Evolutionary conservation across 176 grass and related monocot genomes (phyloP).

Genomic region (Tillandsia leiboldiana): DNA sequence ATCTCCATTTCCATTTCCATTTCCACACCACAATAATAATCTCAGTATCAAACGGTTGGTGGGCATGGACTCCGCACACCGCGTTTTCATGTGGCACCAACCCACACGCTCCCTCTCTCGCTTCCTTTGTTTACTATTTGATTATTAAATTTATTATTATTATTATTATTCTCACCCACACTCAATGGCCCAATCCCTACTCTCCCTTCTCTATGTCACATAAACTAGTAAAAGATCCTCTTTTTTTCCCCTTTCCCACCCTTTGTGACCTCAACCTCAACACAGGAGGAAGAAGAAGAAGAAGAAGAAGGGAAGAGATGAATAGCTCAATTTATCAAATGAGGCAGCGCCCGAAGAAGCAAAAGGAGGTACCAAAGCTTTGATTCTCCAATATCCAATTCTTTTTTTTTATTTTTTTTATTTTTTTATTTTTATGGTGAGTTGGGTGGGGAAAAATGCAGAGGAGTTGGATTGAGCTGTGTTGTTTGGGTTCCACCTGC

Average conservation of each 20-base stretch:
- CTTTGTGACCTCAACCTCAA: no score
- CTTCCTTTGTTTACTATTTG: no score
- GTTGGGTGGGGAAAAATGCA: not conserved
- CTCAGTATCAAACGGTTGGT: not conserved
- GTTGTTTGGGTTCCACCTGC: conserved; percentile 35
- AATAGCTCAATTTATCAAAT: not conserved
- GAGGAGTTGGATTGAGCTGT: conserved; percentile 34
- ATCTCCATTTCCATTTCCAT: not conserved
- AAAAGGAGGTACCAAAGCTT: conserved; percentile 40
- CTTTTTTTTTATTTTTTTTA: not conserved
- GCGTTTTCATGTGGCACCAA: not conserved
- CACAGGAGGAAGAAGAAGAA: not conserved
- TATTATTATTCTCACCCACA: not conserved
- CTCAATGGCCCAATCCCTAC: not conserved
- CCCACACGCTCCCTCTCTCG: not conserved
- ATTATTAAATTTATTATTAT: not conserved
- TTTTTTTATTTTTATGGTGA: not conserved
- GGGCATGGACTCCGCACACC: not conserved
- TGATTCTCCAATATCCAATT: not conserved
- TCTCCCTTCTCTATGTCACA: not conserved
- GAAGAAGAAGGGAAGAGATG: not conserved
- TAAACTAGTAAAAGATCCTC: not conserved
- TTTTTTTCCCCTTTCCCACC: not conserved
- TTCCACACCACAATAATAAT: not conserved
- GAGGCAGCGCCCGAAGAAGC: conserved; percentile 42